Conservation (phyloP, 495 filamentous ascomycete species). For the Bombardia bombarda region DNA sequence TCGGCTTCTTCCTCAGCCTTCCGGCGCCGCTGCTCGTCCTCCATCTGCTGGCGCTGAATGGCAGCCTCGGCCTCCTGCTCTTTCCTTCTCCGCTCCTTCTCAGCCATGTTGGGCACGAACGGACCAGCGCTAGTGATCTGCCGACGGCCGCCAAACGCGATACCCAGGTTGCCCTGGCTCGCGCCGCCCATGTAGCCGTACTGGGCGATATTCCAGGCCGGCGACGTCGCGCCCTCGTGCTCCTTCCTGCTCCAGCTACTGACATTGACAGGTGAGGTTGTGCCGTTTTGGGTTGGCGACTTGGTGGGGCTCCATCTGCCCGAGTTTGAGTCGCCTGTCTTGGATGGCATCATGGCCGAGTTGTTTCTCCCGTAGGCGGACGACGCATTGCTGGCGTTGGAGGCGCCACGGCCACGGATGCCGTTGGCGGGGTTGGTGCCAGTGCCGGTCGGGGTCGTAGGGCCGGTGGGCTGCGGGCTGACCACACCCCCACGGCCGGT, state of each 20-base stretch:
- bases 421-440: slow-evolving; percentile 43
- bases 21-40: slow-evolving; percentile 57
- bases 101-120: slow-evolving; percentile 59
- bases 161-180: slow-evolving; percentile 89
- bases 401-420: slow-evolving; percentile 51
- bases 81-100: slow-evolving; percentile 45
- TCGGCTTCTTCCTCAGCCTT: slow-evolving; percentile 58
- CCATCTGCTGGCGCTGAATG: slow-evolving; percentile 48
- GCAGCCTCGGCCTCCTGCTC: slow-evolving; percentile 51
- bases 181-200: slow-evolving; percentile 99
- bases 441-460: slow-evolving; percentile 45
- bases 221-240: slow-evolving; percentile 71
- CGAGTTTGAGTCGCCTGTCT: slow-evolving; percentile 41
- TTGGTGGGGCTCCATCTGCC: slow-evolving; percentile 59
- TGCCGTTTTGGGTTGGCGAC: slow-evolving; percentile 30
- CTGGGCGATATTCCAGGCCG: slow-evolving; percentile 98
- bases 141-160: slow-evolving; percentile 81
- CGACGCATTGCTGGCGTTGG: slow-evolving; percentile 58
- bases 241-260: slow-evolving; percentile 87
- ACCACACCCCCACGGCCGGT: slow-evolving; percentile 50
- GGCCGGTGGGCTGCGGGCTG: slow-evolving; percentile 65
- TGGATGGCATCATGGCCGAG: slow-evolving; percentile 34
- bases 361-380: slow-evolving; percentile 41
- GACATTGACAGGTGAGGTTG: slow-evolving; percentile 38
- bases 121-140: slow-evolving; percentile 87